Percentiles rank a stretch among this genome's conserved stretches.
Conservation (phyloP, 2,329 filamentous ascomycete genomes). For the Neoarthrinium moseri region DNA sequence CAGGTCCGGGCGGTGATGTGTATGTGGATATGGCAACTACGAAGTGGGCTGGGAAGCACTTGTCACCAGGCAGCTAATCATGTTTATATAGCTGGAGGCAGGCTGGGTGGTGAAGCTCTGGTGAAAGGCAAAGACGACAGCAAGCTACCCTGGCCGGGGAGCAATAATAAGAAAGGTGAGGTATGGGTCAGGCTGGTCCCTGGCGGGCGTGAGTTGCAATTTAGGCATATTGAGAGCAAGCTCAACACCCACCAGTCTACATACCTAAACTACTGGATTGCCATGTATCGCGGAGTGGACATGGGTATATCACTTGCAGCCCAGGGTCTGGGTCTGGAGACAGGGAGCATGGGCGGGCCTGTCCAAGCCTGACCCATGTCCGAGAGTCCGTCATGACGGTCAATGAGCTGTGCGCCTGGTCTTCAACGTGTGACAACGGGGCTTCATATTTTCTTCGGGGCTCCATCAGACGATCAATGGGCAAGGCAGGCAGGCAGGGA, state of each 20-base stretch:
- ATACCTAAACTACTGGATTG: not conserved
- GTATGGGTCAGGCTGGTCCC: slow-evolving; percentile 21
- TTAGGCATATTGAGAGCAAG: slow-evolving; percentile 18
- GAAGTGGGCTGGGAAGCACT: no score
- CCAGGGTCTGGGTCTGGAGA: not conserved
- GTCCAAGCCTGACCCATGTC: slow-evolving; percentile 20
- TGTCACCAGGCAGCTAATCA: no score
- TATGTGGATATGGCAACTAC: no score
- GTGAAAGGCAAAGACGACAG: not conserved
- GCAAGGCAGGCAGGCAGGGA: not conserved
- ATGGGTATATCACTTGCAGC: not conserved
- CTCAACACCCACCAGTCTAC: not conserved
- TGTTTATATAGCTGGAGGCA: not conserved
- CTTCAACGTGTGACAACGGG: slow-evolving; percentile 4
- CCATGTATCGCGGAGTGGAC: not conserved
- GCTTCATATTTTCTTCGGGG: slow-evolving; percentile 9
- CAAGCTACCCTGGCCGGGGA: not conserved
- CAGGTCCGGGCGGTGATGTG: no score
- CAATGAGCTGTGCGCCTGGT: slow-evolving; percentile 13
- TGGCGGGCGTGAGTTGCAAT: slow-evolving; percentile 22
- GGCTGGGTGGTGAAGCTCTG: slow-evolving; percentile 1
- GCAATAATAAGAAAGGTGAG: slow-evolving; percentile 17
- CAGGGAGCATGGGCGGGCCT: slow-evolving; percentile 14
- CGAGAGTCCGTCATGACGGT: slow-evolving; percentile 19
- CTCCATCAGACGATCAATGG: slow-evolving; percentile 2